A percentile compares a stretch with the other conserved stretches of the same genome.
These are phyloP conservation scores for Fusarium transvaalense DNA, from an alignment of 2,329 filamentous ascomycete genomes.

Conservation along the genomic window DNA sequence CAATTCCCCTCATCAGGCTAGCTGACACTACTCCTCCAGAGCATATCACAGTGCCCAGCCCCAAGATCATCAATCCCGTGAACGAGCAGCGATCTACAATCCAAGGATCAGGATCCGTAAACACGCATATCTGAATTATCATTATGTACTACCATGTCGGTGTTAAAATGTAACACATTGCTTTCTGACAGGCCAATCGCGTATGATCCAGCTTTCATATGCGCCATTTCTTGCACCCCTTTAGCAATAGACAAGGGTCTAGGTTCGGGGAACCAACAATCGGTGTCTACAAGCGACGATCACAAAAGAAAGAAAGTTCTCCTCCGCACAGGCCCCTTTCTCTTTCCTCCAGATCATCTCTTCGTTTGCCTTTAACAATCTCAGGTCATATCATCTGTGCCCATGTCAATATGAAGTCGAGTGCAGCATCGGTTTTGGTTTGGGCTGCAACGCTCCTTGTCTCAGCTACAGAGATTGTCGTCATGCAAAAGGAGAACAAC, in stretches of 20 bases:
- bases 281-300: not conserved
- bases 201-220: not conserved
- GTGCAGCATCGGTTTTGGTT: constrained; percentile 10
- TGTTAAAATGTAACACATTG: not conserved
- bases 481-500: not conserved
- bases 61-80: not conserved
- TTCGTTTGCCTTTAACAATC: not conserved
- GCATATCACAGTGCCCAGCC: not conserved
- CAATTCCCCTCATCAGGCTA: too few relatives aligned
- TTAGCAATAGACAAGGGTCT: not conserved
- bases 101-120: not conserved
- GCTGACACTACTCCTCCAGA: not conserved
- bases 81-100: not conserved
- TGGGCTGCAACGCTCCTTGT: constrained; percentile 10
- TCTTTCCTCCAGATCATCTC: constrained; percentile 5
- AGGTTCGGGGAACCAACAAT: too few relatives aligned
- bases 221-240: constrained; percentile 11
- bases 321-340: constrained; percentile 20
- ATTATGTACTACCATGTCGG: not conserved
- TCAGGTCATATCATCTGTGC: not conserved
- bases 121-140: not conserved
- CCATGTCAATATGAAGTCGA: constrained; percentile 16
- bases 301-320: constrained; percentile 15
- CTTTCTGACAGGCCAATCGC: not conserved
- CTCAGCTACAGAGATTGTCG: not conserved